Evolutionary conservation across 768 basidiomycete genomes (phyloP).

Genomic region (Boletus rubropictus): DNA sequence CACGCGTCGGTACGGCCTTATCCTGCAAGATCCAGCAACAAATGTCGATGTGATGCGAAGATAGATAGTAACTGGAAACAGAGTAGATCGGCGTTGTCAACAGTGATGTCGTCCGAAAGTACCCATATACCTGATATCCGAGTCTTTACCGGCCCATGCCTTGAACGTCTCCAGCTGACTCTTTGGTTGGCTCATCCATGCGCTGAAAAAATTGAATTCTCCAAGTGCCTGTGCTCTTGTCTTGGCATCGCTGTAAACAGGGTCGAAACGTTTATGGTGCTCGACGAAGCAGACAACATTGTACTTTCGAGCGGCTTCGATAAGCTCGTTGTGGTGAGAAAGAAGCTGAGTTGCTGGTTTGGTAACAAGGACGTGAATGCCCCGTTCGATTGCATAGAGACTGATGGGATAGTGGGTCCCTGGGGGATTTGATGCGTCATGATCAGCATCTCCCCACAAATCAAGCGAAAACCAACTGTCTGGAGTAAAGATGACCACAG

Average conservation of each 20-base stretch:
- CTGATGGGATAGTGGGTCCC: slow-evolving; percentile 83
- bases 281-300: slow-evolving; percentile 90
- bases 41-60: slow-evolving; percentile 90
- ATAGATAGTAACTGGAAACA: slow-evolving; percentile 76
- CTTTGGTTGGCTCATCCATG: slow-evolving; percentile 98
- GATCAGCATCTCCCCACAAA: background rate
- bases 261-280: slow-evolving; percentile 89
- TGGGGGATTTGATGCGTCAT: slow-evolving; percentile 24
- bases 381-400: slow-evolving; percentile 77
- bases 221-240: slow-evolving; percentile 70
- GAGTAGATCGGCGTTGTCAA: background rate
- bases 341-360: slow-evolving; percentile 89
- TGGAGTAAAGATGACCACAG: slow-evolving; percentile 91
- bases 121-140: slow-evolving; percentile 68
- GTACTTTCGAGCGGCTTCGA: slow-evolving; percentile 70
- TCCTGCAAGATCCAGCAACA: slow-evolving; percentile 81
- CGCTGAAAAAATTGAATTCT: slow-evolving; percentile 93
- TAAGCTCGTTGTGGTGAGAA: slow-evolving; percentile 73
- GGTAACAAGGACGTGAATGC: slow-evolving; percentile 85
- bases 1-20: slow-evolving; percentile 71
- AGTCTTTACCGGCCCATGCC: slow-evolving; percentile 92
- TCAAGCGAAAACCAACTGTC: slow-evolving; percentile 52
- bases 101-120: background rate
- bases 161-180: slow-evolving; percentile 91
- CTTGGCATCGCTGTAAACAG: slow-evolving; percentile 88